Conservation (phyloP, 345 rosid species). For the Hibiscus mutabilis region DNA sequence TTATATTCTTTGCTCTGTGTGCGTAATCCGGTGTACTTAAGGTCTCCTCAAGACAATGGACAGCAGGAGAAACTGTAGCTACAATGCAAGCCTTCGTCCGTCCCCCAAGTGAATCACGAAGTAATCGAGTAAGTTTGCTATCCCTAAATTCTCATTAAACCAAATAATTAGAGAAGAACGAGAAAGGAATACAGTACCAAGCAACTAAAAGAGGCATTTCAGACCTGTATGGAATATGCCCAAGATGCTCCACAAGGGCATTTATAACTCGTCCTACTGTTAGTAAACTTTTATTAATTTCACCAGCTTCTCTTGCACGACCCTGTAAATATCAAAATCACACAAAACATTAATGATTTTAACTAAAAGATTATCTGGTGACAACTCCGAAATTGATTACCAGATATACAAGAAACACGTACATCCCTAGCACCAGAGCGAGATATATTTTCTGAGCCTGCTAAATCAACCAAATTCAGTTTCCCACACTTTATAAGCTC, state of each 20-base stretch:
- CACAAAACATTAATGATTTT: neutral
- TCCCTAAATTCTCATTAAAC: conserved; percentile 51
- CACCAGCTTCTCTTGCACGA: conserved; percentile 99
- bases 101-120: conserved; percentile 99
- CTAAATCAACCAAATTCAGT: conserved; percentile 92
- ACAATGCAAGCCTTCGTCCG: conserved; percentile 97
- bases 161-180: conserved; percentile 3
- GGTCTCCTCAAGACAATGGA: conserved; percentile 95
- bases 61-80: conserved; percentile 99
- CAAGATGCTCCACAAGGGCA: conserved; percentile 99
- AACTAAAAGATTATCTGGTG: neutral
- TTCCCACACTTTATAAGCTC: conserved; percentile 96
- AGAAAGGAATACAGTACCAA: neutral
- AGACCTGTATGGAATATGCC: conserved; percentile 90
- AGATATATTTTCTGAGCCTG: conserved; percentile 98
- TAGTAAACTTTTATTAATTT: conserved; percentile 95
- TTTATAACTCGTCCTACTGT: conserved; percentile 93
- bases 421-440: conserved; percentile 99
- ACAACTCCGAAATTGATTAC: neutral
- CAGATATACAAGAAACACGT: neutral
- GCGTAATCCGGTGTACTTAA: conserved; percentile 97
- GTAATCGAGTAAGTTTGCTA: conserved; percentile 96
- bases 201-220: conserved; percentile 5
- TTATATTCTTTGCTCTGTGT: conserved; percentile 92
- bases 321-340: conserved; percentile 39